Evolutionary conservation across 2,329 filamentous ascomycete species (phyloP).

Genomic region (Aspergillus pseudoterreus): DNA sequence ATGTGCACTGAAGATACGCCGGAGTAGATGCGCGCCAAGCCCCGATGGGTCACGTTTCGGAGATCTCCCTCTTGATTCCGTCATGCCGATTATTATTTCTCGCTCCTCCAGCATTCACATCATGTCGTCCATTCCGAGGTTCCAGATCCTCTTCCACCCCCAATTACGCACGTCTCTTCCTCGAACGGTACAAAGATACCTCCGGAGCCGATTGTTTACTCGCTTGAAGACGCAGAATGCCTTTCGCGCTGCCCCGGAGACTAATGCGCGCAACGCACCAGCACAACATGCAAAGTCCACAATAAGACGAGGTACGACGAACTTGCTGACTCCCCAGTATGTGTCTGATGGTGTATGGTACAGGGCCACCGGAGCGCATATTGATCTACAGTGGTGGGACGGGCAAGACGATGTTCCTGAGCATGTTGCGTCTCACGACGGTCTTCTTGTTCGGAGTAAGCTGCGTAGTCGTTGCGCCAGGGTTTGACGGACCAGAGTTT

Average conservation of each 20-base stretch:
- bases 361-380: constrained; percentile 44
- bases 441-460: constrained; percentile 68
- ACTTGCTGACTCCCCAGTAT: not conserved
- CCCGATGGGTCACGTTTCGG: constrained; percentile 8
- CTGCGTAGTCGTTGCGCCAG: constrained; percentile 59
- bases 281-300: constrained; percentile 22
- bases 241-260: constrained; percentile 19
- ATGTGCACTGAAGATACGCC: not conserved
- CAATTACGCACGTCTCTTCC: constrained; percentile 27
- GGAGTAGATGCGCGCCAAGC: constrained; percentile 3
- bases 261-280: constrained; percentile 11
- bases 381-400: constrained; percentile 75
- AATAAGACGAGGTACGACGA: constrained; percentile 26
- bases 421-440: constrained; percentile 66
- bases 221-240: constrained; percentile 27
- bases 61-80: constrained; percentile 3
- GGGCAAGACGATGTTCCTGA: constrained; percentile 63
- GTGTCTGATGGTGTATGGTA: constrained; percentile 1
- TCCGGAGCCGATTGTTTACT: constrained; percentile 23
- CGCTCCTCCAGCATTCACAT: not conserved
- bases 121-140: constrained; percentile 19
- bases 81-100: not conserved
- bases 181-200: constrained; percentile 21
- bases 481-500: constrained; percentile 47
- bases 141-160: constrained; percentile 25